Evolutionary conservation across 2,329 filamentous ascomycete species (phyloP).

Genomic region (Aspergillus transmontanensis): DNA sequence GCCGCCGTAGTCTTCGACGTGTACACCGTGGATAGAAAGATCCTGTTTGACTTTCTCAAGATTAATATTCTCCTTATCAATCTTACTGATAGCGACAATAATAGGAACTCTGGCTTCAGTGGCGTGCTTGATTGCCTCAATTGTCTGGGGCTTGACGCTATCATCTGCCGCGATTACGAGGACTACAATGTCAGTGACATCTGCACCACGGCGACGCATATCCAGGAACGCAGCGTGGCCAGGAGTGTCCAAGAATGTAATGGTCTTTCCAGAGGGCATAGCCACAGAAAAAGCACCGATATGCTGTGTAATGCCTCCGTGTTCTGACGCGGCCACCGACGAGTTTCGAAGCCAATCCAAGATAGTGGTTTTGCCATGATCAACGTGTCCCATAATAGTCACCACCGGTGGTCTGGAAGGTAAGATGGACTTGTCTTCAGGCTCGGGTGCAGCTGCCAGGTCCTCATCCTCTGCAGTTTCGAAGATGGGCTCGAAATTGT

Average conservation of each 20-base stretch:
- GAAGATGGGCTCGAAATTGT: conserved; percentile 83
- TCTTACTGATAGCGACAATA: conserved; percentile 96
- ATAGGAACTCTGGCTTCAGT: conserved; percentile 85
- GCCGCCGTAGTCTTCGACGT: conserved; percentile 92
- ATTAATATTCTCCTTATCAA: conserved; percentile 83
- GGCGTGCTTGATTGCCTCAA: conserved; percentile 95
- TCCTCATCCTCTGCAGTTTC: conserved; percentile 66
- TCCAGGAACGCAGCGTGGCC: conserved; percentile 93
- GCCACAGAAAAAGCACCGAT: conserved; percentile 95
- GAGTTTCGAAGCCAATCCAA: conserved; percentile 92
- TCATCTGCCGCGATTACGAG: conserved; percentile 96
- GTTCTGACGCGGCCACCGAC: conserved; percentile 85
- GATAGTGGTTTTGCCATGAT: conserved; percentile 97
- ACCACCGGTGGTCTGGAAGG: conserved; percentile 86
- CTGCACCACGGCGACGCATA: conserved; percentile 93
- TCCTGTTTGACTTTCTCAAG: conserved; percentile 86
- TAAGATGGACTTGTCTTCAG: conserved; percentile 67
- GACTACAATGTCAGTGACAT: conserved; percentile 95
- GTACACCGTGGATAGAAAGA: conserved; percentile 77
- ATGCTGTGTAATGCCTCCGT: conserved; percentile 97
- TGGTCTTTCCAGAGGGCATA: conserved; percentile 81
- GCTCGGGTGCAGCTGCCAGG: conserved; percentile 68
- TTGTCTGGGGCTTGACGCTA: conserved; percentile 93
- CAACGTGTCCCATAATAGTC: conserved; percentile 99
- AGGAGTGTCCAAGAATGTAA: conserved; percentile 96